Conservation (phyloP, 1,139 yeast genomes). For the Scheffersomyces titani region DNA sequence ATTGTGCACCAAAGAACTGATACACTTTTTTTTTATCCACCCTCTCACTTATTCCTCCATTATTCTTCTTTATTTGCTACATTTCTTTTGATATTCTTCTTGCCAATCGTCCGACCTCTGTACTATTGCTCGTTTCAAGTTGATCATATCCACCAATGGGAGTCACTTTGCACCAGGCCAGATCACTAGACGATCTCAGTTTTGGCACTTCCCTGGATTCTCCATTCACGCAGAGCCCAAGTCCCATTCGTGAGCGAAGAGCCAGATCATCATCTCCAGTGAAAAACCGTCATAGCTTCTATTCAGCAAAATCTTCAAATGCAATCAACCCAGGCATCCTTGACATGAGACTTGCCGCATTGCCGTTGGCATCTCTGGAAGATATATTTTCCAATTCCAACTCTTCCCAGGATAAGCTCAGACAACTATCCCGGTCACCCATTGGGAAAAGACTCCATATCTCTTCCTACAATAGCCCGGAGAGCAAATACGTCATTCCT, state of each 20-base stretch:
- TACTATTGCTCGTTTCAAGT: neutral
- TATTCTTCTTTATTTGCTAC: no score
- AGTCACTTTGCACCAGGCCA: neutral
- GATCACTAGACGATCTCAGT: constrained; percentile 24
- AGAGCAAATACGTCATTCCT: constrained; percentile 39
- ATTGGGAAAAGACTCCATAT: constrained; percentile 40
- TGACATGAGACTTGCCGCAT: constrained; percentile 25
- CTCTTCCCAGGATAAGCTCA: constrained; percentile 28
- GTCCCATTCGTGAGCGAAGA: constrained; percentile 18
- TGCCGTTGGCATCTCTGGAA: constrained; percentile 21
- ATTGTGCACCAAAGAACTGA: neutral
- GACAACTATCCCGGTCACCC: constrained; percentile 37
- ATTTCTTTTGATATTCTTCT: no score
- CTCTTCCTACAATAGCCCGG: constrained; percentile 18
- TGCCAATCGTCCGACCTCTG: neutral
- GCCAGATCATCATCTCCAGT: constrained; percentile 35
- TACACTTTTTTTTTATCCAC: neutral
- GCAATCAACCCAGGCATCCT: constrained; percentile 22
- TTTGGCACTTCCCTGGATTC: constrained; percentile 5
- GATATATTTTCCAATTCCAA: constrained; percentile 21
- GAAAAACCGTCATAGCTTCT: constrained; percentile 22
- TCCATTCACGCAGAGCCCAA: neutral
- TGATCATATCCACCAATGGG: neutral
- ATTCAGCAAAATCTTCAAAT: neutral
- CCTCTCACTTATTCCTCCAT: neutral